phyloP scores from a whole-genome alignment of 257 asterid genomes.

The Leptodermis oblonga region DNA sequence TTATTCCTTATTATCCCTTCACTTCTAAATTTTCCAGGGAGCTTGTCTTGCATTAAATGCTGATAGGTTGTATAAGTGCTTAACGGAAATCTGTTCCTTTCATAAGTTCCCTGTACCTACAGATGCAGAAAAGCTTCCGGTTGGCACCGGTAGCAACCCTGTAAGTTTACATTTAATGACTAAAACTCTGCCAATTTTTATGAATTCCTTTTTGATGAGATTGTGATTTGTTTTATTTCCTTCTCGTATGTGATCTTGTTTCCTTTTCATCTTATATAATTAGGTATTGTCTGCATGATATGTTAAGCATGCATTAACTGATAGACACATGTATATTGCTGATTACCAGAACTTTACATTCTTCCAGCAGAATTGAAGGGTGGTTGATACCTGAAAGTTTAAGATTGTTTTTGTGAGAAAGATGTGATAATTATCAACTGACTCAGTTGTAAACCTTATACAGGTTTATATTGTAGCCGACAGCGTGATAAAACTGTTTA shows the following conservation, averaged over 20 bases:
- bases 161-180: conserved; percentile 42
- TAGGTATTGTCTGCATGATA: neutral
- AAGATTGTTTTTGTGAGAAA: neutral
- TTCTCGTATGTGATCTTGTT: neutral
- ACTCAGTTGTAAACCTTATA: conserved; percentile 7
- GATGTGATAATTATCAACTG: neutral
- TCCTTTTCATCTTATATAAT: neutral
- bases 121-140: conserved; percentile 88
- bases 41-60: conserved; percentile 90
- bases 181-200: neutral
- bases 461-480: conserved; percentile 82
- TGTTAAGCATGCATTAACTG: neutral
- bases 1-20: conserved; percentile 18
- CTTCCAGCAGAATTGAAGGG: neutral
- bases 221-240: neutral
- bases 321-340: neutral
- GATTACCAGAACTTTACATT: neutral
- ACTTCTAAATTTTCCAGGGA: conserved; percentile 58
- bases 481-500: conserved; percentile 72
- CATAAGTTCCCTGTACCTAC: conserved; percentile 61
- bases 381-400: neutral
- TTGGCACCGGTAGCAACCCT: conserved; percentile 98
- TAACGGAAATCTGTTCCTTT: conserved; percentile 62
- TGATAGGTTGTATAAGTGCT: conserved; percentile 67
- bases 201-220: neutral